These are phyloP conservation scores for Cryptosporidium parvum DNA, from an alignment of 169 alveolate species.

Conservation along the genomic window DNA sequence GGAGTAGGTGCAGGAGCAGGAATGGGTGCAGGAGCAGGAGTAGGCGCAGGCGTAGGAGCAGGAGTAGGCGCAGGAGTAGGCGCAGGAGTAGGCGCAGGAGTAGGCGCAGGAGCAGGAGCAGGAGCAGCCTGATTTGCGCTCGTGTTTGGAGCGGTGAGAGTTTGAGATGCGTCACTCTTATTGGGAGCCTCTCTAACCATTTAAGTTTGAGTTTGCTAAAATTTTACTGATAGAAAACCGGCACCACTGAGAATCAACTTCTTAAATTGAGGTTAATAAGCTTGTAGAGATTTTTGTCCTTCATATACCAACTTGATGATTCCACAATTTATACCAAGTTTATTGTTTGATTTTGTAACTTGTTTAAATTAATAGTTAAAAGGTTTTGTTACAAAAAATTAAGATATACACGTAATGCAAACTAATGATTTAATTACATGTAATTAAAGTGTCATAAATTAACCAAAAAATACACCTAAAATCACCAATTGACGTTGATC, in stretches of 20 bases:
- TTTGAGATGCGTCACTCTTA: not conserved
- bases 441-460: not conserved
- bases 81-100: not conserved
- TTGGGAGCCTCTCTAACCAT: not conserved
- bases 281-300: not conserved
- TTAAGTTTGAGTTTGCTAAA: not conserved
- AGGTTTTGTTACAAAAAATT: not conserved
- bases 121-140: not conserved
- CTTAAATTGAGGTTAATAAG: not conserved
- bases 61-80: too few species aligned
- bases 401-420: not conserved
- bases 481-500: not conserved
- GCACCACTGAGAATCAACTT: not conserved
- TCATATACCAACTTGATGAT: not conserved
- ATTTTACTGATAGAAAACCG: not conserved
- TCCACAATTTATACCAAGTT: not conserved
- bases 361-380: not conserved
- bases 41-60: too few species aligned
- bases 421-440: not conserved
- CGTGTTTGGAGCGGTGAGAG: conserved; percentile 2
- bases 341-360: not conserved
- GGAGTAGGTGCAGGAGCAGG: too few species aligned
- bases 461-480: not conserved
- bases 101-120: not conserved
- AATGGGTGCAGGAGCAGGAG: too few species aligned